These are phyloP conservation scores for Alectoria sarmentosa DNA, from an alignment of 495 filamentous ascomycete genomes.

Conservation along the genomic window DNA sequence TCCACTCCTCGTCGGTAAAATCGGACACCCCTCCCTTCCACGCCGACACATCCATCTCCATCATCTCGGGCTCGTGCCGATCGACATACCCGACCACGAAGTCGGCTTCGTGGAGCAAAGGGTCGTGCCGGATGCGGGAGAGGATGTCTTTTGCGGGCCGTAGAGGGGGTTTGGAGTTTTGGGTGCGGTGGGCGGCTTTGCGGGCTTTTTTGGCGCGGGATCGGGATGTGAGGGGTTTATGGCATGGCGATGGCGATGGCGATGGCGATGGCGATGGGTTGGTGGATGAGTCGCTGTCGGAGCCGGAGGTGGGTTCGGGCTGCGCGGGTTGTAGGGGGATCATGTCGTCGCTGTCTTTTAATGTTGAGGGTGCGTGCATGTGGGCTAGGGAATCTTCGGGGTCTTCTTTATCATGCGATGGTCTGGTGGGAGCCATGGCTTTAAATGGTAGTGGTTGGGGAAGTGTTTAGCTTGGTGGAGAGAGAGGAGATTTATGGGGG, in stretches of 20 bases:
- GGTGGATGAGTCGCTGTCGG: constrained; percentile 7
- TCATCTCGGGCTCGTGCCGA: constrained; percentile 41
- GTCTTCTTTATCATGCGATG: not conserved
- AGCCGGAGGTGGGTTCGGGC: not conserved
- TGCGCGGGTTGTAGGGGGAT: constrained; percentile 4
- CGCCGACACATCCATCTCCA: constrained; percentile 53
- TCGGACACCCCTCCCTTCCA: constrained; percentile 70
- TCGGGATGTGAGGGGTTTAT: constrained; percentile 12
- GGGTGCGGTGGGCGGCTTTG: constrained; percentile 16
- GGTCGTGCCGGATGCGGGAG: constrained; percentile 67
- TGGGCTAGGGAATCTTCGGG: not conserved
- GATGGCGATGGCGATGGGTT: constrained; percentile 3
- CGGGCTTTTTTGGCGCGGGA: constrained; percentile 18
- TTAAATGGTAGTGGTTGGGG: not conserved
- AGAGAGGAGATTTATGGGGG: not conserved
- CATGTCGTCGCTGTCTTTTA: constrained; percentile 6
- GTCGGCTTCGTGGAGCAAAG: constrained; percentile 49
- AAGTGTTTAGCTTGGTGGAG: not conserved
- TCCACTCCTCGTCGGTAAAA: constrained; percentile 76
- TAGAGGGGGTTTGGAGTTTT: constrained; percentile 15
- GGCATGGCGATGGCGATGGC: constrained; percentile 2
- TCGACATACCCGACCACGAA: constrained; percentile 72
- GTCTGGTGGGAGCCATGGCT: not conserved
- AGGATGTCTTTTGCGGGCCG: constrained; percentile 50
- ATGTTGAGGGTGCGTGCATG: not conserved